These are phyloP conservation scores for Claviceps monticola DNA, from an alignment of 2,329 filamentous ascomycete genomes.

Conservation along the genomic window DNA sequence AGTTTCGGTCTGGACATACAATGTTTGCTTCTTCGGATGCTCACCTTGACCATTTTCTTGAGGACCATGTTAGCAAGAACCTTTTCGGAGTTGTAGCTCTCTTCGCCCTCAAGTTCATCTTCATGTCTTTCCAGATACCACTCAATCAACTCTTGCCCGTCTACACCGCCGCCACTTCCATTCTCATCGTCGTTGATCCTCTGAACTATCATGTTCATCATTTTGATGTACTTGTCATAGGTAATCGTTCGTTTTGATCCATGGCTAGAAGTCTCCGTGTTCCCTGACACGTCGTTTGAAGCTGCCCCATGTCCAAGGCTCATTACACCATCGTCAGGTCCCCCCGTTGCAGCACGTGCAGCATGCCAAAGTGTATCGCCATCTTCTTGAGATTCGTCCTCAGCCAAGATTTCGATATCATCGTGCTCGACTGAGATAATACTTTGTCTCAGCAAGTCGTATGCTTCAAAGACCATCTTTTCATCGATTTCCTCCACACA, in stretches of 20 bases:
- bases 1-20: conserved; percentile 9
- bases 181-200: conserved; percentile 74
- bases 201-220: conserved; percentile 74
- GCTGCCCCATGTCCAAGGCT: conserved; percentile 21
- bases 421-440: conserved; percentile 98
- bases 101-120: conserved; percentile 63
- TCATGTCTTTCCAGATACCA: conserved; percentile 94
- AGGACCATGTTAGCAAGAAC: conserved; percentile 69
- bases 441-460: conserved; percentile 77
- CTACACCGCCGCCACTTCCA: conserved; percentile 64
- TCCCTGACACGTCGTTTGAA: conserved; percentile 19
- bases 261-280: conserved; percentile 11
- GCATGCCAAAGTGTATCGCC: conserved; percentile 29
- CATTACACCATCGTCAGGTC: conserved; percentile 30
- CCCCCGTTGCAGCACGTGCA: conserved; percentile 26
- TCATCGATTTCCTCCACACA: conserved; percentile 82
- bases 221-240: conserved; percentile 86
- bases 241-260: conserved; percentile 73
- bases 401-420: conserved; percentile 84
- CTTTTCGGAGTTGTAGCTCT: conserved; percentile 66
- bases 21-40: conserved; percentile 12
- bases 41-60: conserved; percentile 90
- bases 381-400: conserved; percentile 39
- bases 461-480: conserved; percentile 82
- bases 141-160: conserved; percentile 64